Evolutionary conservation across 495 filamentous ascomycete species (phyloP), one percentile per base, ranked within the genome.

Genomic region (Trichocladium antarcticum): DNA sequence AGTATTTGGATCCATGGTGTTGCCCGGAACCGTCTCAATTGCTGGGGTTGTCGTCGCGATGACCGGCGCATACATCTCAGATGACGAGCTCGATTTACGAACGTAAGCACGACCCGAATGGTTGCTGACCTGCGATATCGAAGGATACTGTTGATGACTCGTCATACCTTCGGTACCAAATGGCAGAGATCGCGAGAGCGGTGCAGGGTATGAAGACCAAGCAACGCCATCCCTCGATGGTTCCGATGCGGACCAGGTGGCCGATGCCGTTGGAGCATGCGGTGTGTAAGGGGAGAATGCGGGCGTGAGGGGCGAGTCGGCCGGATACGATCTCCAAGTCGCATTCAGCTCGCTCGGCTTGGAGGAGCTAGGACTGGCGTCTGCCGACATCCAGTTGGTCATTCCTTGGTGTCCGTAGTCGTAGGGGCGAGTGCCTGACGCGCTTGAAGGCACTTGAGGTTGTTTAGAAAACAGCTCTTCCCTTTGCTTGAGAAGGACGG

Each of bases 321-420:
- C 47, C 10, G 66, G 55, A 39, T 62, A 73, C 5, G 59, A 60
- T 41, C 66, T 54, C 70, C 69, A 73, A 12, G 51, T 51, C 11
- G 56, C 37, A 49, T 58, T 65, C 45, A 67, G 38, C 29, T 68
- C 66, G 37, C 58, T 57, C 16, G 64, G 55, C 45, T 67, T 64
- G 17, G 60, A 67, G 15, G 62, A 56, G 44, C 50, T 61, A 5
- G 60, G 60, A 31, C 61, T 61, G 29, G 68, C 51, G 10, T 67
- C 67, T n/a, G 65, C 59, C 38, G 68, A 50, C 54, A 69, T 61
- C 71, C 71, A 74, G 54, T 59, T 66, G 20, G 64, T 55, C 52
- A 69, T 58, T 15, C 61, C 58, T n/a, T 67, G 58, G 19, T 71
- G 62, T 6, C 60, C 67, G 50, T 70, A 70, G 43, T 58, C 60